These are phyloP conservation scores for Pyricularia sp. DNA, from an alignment of 2,329 filamentous ascomycete genomes.

Conservation along the genomic window DNA sequence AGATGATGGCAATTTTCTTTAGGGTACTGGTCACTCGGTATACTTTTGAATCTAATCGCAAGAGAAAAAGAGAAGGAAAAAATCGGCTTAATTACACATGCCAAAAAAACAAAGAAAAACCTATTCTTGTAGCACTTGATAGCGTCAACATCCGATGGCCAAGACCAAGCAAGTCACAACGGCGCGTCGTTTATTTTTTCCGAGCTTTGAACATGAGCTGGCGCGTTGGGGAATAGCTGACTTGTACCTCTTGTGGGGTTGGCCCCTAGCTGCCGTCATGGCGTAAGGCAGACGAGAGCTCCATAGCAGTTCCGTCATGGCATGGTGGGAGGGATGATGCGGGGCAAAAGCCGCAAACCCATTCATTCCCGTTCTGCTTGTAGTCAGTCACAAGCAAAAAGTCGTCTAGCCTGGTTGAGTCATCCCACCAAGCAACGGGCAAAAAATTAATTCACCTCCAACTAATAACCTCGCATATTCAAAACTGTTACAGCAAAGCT, in stretches of 20 bases:
- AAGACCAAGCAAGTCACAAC: background rate
- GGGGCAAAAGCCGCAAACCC: background rate
- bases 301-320: background rate
- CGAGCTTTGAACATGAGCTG: background rate
- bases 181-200: background rate
- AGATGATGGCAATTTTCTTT: background rate
- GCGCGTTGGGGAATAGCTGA: background rate
- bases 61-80: too few species aligned
- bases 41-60: background rate
- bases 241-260: background rate
- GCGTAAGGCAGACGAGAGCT: background rate
- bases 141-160: background rate
- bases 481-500: background rate
- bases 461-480: background rate
- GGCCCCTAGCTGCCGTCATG: background rate
- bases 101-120: background rate
- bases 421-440: background rate
- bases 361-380: background rate
- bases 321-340: background rate
- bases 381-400: background rate
- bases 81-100: background rate
- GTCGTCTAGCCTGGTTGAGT: background rate
- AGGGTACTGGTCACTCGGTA: background rate
- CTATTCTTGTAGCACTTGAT: background rate
- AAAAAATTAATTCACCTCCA: background rate